Evolutionary conservation across 2,329 filamentous ascomycete species (phyloP).

Genomic region (Fusarium pseudonygamai): DNA sequence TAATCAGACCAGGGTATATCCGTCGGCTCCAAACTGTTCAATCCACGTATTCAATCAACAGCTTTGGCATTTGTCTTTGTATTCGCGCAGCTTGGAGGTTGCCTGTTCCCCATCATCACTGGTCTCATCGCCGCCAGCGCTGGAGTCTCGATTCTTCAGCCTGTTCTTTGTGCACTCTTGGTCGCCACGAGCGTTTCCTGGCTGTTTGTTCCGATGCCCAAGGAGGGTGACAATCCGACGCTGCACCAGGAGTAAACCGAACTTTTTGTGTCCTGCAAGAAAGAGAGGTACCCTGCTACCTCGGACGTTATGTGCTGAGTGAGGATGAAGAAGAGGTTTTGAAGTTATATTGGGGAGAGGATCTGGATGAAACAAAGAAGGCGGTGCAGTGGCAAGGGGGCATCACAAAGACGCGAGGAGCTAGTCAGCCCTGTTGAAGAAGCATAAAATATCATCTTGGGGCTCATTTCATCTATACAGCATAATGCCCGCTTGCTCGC

Average conservation of each 20-base stretch:
- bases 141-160: slow-evolving; percentile 61
- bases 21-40: slow-evolving; percentile 62
- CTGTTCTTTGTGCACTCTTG: slow-evolving; percentile 60
- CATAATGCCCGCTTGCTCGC: not conserved
- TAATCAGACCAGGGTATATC: slow-evolving; percentile 57
- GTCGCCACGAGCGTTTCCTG: slow-evolving; percentile 57
- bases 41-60: slow-evolving; percentile 47
- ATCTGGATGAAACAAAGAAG: not conserved
- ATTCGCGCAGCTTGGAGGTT: slow-evolving; percentile 64
- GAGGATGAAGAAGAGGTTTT: not conserved
- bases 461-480: not conserved
- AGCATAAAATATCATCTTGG: not conserved
- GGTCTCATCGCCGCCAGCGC: slow-evolving; percentile 58
- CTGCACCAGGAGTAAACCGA: slow-evolving; percentile 48
- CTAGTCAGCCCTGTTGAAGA: not conserved
- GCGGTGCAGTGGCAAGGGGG: not conserved
- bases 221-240: slow-evolving; percentile 42
- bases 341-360: not conserved
- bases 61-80: slow-evolving; percentile 63
- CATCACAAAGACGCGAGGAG: not conserved
- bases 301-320: not conserved
- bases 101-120: slow-evolving; percentile 64
- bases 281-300: not conserved
- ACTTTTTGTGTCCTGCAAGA: not conserved
- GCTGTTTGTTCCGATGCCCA: slow-evolving; percentile 54